Evolutionary conservation across 2,329 filamentous ascomycete genomes (phyloP), one percentile per base, ranked within the genome.

Genomic region (Aspergillus uvarum): DNA sequence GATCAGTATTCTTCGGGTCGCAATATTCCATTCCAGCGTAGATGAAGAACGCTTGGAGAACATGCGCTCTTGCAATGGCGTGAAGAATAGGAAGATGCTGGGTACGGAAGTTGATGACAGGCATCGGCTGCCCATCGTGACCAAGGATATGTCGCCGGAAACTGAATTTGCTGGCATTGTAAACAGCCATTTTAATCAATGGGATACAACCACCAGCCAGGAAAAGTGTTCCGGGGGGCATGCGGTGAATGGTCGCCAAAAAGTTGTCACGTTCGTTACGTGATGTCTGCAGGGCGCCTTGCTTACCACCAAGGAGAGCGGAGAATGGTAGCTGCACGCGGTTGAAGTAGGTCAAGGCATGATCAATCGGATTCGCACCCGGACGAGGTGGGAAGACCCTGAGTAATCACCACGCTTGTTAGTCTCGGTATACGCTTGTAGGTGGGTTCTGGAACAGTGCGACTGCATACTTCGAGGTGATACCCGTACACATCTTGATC

Each of bases 1-100:
- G 54, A 38, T 65, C 57, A 4, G 58, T 44, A 16, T 6, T 14
- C 1, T 24, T 54, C 6, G 22, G 26, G 14, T 65, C 70, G 12
- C 63, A 81, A n/a, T 56, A 73, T 1, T 77, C 75, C 0, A 78
- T 77, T 0, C 72, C 70, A 7, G 61, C 35, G 4, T 51, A 24
- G 16, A 59, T 22, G 1, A 58, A 5, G 47, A 62, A 62, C 1
- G 59, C 38, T 24, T 63, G 35, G 3, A 65, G 54, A 6, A 64
- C 58, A 31, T 47, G 50, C 7, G 56, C 54, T 22, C 64, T 63
- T 0, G 68, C 67, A 3, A 70, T 38, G 1, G 66, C 57, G 48
- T 70, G 67, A 22, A 70, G 47, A 12, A 70, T 69, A 0, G 68
- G 69, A 1, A 61, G 60, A 16, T 71, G 68, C 48, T 71, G 68